phyloP scores from a whole-genome alignment of 768 basidiomycete species.

The Boletus barrowsii region DNA sequence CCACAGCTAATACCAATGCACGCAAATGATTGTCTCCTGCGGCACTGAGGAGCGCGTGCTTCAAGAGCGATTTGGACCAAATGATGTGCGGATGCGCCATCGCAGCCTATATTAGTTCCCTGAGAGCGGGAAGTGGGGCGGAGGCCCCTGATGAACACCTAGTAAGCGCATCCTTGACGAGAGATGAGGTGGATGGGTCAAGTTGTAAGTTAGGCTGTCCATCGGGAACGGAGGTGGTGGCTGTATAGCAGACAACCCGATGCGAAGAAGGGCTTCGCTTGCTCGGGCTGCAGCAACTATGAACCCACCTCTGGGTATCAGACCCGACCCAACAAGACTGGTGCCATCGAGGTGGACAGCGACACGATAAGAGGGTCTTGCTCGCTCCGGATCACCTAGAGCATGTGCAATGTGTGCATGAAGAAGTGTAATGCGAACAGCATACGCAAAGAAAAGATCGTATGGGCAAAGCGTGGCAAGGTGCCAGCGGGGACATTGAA shows the following conservation, averaged over 20 bases:
- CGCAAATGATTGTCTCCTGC: slow-evolving; percentile 73
- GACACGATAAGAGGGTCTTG: slow-evolving; percentile 59
- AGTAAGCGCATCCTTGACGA: slow-evolving; percentile 27
- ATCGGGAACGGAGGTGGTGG: neutral
- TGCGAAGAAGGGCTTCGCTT: slow-evolving; percentile 48
- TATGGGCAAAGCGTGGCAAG: slow-evolving; percentile 56
- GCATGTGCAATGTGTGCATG: slow-evolving; percentile 77
- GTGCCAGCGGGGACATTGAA: slow-evolving; percentile 18
- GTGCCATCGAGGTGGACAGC: slow-evolving; percentile 49
- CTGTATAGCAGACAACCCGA: slow-evolving; percentile 38
- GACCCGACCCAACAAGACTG: slow-evolving; percentile 22
- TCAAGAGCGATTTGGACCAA: slow-evolving; percentile 42
- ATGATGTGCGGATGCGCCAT: slow-evolving; percentile 25
- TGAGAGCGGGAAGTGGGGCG: slow-evolving; percentile 13
- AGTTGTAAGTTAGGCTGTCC: slow-evolving; percentile 13
- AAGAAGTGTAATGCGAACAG: slow-evolving; percentile 62
- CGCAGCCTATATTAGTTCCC: slow-evolving; percentile 18
- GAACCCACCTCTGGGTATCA: slow-evolving; percentile 33
- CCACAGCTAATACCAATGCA: slow-evolving; percentile 63
- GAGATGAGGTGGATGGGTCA: slow-evolving; percentile 14
- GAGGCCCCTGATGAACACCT: slow-evolving; percentile 24
- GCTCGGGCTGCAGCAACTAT: slow-evolving; percentile 48
- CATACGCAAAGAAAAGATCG: slow-evolving; percentile 52
- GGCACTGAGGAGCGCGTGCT: slow-evolving; percentile 54
- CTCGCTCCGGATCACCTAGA: slow-evolving; percentile 48